Base-by-base conservation (phyloP, 306 rosid genomes). In the Urtica urens region DNA sequence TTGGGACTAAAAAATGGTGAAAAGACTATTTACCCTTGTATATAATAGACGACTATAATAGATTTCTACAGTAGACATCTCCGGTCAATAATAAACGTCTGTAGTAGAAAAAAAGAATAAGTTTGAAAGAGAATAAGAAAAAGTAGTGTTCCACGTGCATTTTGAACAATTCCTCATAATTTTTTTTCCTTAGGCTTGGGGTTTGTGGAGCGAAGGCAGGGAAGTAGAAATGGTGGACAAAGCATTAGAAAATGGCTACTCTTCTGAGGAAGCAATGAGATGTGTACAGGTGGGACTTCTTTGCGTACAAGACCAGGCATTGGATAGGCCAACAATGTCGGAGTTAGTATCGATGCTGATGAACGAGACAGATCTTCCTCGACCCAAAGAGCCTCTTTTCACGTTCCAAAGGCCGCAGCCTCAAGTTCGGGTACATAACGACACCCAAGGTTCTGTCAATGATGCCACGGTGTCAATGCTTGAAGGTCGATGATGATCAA, bases 271-370 rank as follows among this genome's bases (percentile, higher is more conserved):
- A 44, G 64, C 23, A 3, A 3, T 28, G 30, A 53, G 55, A 62
- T 56, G 60, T 35, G 5, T 68, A 21, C 59, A 62, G 5, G 20
- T 68, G 0, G 74, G 69, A 23, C 65, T 68, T 14, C 40, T 56
- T 0, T 68, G 61, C 8, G 64, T 62, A 13, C 74, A 68, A 20
- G 65, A 62, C 22, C 19, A 38, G 11, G 44, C 69, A 1, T 19
- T 23, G 0, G 74, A 62, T 17, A 62, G 65, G 6, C 69, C 74
- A 22, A 42, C 46, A 27, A 68, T 51, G 61, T 12, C 47, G 3
- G 74, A 57, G 2, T 31, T 68, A 6, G 61, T 39, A 22, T 30
- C 33, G 13, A 56, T 69, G 69, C 39, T 30, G 10, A 34, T 51
- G n/a, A 56, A 44, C 0, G 65, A 69, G 8, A 41, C 33, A 21